Evolutionary conservation across 371 early-diverging fungal species (phyloP), one percentile per base, ranked within the genome.

Genomic region (Actinomortierella wolfii): DNA sequence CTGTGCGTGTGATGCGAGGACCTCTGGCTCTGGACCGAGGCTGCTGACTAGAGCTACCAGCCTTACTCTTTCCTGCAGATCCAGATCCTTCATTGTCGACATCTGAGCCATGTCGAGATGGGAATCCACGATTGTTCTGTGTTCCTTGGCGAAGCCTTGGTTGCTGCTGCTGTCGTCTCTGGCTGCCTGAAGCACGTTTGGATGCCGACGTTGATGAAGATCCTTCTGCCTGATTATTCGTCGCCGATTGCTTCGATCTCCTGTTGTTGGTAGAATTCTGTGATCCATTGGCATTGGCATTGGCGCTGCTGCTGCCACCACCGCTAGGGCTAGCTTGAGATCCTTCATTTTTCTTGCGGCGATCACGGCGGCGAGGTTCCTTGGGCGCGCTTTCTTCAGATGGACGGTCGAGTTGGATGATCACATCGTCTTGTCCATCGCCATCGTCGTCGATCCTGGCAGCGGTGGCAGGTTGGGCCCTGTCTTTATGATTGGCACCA

Each of bases 341-440:
- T 34, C 25, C 50, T 51, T 43, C 18, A 24, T 21, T 68, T 63
- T 7, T 43, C 26, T n/a, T 58, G 55, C 26, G 56, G 47, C 55
- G 23, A 54, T 44, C 4, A 26, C 50, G 14, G 18, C 53, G 18
- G 18, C 34, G 2, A 29, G 15, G 51, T 45, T 2, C 52, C 47
- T n/a, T 58, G 44, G 2, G 50, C 58, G 29, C 55, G 44, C 6
- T 49, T 57, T 23, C 7, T 24, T 50, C 57, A 29, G 57, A 56
- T 25, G 71, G 71, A 15, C 61, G 54, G 28, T 70, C 71, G 54
- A 61, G 54, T 25, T 57, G 60, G 57, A 64, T 69, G 29, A 61
- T 64, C 26, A 60, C 71, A 25, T 64, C 71, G 6, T 68, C 59
- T 7, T 64, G 47, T 51, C 57, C 49, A 54, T 69, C 70, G 29